phyloP scores from a whole-genome alignment of 352 stramenopile species.

The Sclerospora graminicola region DNA sequence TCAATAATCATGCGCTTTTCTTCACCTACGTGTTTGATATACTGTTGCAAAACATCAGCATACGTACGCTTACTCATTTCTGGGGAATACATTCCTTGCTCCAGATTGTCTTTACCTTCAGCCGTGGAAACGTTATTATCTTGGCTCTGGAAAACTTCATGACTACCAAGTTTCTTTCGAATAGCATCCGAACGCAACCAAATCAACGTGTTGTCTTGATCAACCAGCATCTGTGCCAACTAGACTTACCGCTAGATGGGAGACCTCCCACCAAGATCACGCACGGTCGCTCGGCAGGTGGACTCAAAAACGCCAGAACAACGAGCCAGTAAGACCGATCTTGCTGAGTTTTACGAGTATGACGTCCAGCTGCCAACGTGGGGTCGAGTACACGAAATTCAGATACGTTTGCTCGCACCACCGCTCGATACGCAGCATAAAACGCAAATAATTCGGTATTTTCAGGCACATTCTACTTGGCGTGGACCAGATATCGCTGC shows the following conservation, averaged over 20 bases:
- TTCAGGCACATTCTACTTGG: conserved; percentile 35
- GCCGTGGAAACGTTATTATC: conserved; percentile 1
- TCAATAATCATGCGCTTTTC: no score
- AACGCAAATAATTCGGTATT: conserved; percentile 41
- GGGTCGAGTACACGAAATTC: no score
- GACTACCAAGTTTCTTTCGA: conserved; percentile 30
- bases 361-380: conserved; percentile 23
- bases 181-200: no score
- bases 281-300: no score
- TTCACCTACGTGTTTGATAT: conserved; percentile 24
- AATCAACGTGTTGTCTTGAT: conserved; percentile 27
- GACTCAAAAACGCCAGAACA: no score
- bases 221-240: conserved; percentile 40
- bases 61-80: conserved; percentile 54
- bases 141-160: conserved; percentile 1
- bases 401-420: conserved; percentile 59
- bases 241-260: conserved; percentile 56
- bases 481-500: conserved; percentile 41
- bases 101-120: conserved; percentile 11
- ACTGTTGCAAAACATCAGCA: conserved; percentile 38
- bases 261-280: no score
- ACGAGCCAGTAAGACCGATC: no score
- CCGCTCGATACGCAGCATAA: conserved; percentile 54
- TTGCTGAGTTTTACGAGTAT: conserved; percentile 27
- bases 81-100: conserved; percentile 48